Evolutionary conservation across 2,329 filamentous ascomycete species (phyloP).

Genomic region (Zasmidium cellare): DNA sequence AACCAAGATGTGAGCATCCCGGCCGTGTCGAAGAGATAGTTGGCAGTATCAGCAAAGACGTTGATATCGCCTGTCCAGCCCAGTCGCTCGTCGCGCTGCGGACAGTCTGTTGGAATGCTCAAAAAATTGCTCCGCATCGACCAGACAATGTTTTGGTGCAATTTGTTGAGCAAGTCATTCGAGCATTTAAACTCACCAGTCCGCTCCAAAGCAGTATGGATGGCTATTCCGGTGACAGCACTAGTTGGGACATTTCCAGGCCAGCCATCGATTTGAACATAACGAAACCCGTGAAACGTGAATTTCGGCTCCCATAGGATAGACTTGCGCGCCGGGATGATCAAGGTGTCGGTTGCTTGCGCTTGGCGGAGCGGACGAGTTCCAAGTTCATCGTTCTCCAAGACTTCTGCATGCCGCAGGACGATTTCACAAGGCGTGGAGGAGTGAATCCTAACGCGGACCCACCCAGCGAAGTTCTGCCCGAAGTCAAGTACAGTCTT

Average conservation of each 20-base stretch:
- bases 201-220: constrained; percentile 56
- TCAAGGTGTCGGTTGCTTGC: constrained; percentile 44
- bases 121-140: constrained; percentile 61
- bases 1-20: constrained; percentile 55
- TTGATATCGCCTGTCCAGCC: constrained; percentile 57
- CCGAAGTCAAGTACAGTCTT: constrained; percentile 57
- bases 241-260: constrained; percentile 27
- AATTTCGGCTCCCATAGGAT: constrained; percentile 49
- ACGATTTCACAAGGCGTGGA: constrained; percentile 40
- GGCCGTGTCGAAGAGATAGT: constrained; percentile 55
- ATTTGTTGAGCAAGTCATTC: constrained; percentile 51
- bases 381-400: constrained; percentile 50
- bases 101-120: constrained; percentile 59
- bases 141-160: constrained; percentile 59
- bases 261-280: constrained; percentile 52
- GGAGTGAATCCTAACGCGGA: constrained; percentile 36
- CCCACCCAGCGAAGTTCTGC: constrained; percentile 58
- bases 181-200: constrained; percentile 56
- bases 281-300: constrained; percentile 57
- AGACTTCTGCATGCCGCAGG: constrained; percentile 56
- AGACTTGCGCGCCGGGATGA: constrained; percentile 32
- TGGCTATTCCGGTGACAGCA: constrained; percentile 41
- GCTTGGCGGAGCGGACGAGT: constrained; percentile 47
- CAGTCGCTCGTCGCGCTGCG: constrained; percentile 56
- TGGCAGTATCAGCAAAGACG: constrained; percentile 53